Conservation (phyloP, 768 basidiomycete species). For the Amyloporia xantha region DNA sequence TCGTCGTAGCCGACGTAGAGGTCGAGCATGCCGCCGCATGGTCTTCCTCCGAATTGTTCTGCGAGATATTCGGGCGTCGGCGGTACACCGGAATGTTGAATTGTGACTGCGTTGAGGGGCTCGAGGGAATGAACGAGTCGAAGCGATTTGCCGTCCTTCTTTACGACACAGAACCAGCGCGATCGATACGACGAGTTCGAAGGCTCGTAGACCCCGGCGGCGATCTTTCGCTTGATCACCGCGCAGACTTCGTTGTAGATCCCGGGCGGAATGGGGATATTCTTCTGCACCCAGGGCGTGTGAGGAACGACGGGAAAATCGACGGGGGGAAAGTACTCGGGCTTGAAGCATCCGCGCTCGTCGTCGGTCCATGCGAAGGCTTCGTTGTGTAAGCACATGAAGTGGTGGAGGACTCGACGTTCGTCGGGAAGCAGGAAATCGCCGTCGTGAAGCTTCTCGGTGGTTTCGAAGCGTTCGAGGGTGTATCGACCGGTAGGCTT, state of each 20-base stretch:
- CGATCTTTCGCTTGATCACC: slow-evolving; percentile 30
- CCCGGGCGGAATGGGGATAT: slow-evolving; percentile 23
- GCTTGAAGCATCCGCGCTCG: slow-evolving; percentile 28
- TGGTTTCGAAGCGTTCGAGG: slow-evolving; percentile 6
- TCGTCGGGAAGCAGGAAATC: slow-evolving; percentile 30
- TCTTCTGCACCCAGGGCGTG: slow-evolving; percentile 20
- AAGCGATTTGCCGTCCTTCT: slow-evolving; percentile 16
- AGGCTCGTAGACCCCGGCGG: slow-evolving; percentile 27
- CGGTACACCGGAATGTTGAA: slow-evolving; percentile 13
- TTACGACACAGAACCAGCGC: slow-evolving; percentile 18
- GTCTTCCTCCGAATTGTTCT: slow-evolving; percentile 17
- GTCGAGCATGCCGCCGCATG: slow-evolving; percentile 10
- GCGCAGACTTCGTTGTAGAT: slow-evolving; percentile 24
- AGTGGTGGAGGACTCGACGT: slow-evolving; percentile 23
- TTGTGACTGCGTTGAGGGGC: slow-evolving; percentile 19
- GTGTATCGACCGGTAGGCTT: slow-evolving; percentile 10
- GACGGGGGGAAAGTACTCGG: slow-evolving; percentile 22
- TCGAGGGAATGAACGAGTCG: slow-evolving; percentile 19
- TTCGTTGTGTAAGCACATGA: slow-evolving; percentile 18
- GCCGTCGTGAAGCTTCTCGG: slow-evolving; percentile 7
- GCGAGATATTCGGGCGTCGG: slow-evolving; percentile 17
- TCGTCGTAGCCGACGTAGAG: slow-evolving; percentile 12
- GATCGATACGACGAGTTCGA: slow-evolving; percentile 19
- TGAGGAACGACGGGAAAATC: slow-evolving; percentile 29
- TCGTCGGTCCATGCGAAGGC: slow-evolving; percentile 35